Percentiles rank a stretch among this genome's conserved stretches.
Conservation (phyloP, 805 yeast species). For the Candida morakotiae region DNA sequence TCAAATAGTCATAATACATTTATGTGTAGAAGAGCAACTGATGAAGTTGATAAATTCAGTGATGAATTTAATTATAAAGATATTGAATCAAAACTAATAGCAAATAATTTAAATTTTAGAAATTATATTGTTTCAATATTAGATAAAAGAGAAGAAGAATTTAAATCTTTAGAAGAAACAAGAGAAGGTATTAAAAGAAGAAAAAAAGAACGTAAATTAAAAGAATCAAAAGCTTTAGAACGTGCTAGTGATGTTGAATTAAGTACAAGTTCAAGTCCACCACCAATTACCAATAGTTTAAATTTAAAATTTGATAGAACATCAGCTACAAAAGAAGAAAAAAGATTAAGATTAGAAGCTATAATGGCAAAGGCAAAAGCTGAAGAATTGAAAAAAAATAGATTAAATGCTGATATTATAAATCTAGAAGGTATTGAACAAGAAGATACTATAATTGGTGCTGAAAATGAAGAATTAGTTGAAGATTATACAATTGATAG, state of each 20-base stretch:
- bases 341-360: conserved; percentile 1
- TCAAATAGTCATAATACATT: conserved; percentile 26
- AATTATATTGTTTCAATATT: conserved; percentile 18
- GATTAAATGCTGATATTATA: not conserved
- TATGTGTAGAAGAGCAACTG: conserved; percentile 41
- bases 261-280: conserved; percentile 2
- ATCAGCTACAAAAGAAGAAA: not conserved
- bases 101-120: conserved; percentile 26
- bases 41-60: conserved; percentile 29
- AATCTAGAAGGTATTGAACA: conserved; percentile 10
- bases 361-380: conserved; percentile 8
- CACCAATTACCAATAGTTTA: not conserved
- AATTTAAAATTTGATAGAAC: not conserved
- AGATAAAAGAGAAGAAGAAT: not conserved
- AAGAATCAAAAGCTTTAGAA: conserved; percentile 4
- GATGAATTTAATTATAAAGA: conserved; percentile 37
- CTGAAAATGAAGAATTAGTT: conserved; percentile 20
- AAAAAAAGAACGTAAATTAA: conserved; percentile 4
- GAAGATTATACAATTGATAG: not conserved
- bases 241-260: not conserved
- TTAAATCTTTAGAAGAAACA: not conserved
- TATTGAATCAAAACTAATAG: conserved; percentile 17
- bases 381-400: conserved; percentile 10
- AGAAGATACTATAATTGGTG: conserved; percentile 15
- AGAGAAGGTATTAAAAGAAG: conserved; percentile 4